A percentile compares a stretch with the other conserved stretches of the same genome.
Evolutionary conservation across 768 basidiomycete species (phyloP).

Genomic region (Auriscalpium orientale): DNA sequence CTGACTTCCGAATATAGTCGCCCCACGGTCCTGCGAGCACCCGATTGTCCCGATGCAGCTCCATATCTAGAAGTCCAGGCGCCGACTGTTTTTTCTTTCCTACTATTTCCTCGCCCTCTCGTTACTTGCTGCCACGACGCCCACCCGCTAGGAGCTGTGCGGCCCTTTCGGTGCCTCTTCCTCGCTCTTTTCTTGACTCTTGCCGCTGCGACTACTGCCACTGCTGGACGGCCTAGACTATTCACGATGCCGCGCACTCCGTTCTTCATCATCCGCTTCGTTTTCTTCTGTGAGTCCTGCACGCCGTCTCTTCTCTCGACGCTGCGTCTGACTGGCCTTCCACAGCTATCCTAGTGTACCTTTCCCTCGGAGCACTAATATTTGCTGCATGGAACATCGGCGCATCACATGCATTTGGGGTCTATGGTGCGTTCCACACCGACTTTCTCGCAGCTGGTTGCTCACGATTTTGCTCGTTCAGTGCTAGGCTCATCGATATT

Average conservation of each 20-base stretch:
- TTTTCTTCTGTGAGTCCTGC: slow-evolving; percentile 30
- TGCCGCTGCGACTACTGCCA: neutral
- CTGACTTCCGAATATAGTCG: neutral
- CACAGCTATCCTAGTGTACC: slow-evolving; percentile 35
- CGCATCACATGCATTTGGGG: neutral
- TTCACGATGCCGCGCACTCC: slow-evolving; percentile 33
- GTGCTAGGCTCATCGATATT: slow-evolving; percentile 24
- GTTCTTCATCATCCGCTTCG: slow-evolving; percentile 48
- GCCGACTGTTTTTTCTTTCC: neutral
- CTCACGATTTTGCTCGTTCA: neutral
- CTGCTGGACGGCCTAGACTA: neutral
- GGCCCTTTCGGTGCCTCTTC: too few species aligned
- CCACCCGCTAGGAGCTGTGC: neutral
- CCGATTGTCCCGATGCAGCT: neutral
- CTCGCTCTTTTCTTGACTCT: too few species aligned
- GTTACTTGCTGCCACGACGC: neutral
- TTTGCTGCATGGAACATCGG: slow-evolving; percentile 3
- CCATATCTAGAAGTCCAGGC: neutral
- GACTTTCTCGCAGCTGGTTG: neutral
- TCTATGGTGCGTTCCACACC: neutral
- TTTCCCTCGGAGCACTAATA: slow-evolving; percentile 3
- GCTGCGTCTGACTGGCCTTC: neutral
- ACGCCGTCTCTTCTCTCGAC: neutral
- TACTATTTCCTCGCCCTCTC: neutral
- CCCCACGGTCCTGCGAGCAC: neutral